phyloP scores from a whole-genome alignment of 257 asterid species.

The Nicotiana attenuata region DNA sequence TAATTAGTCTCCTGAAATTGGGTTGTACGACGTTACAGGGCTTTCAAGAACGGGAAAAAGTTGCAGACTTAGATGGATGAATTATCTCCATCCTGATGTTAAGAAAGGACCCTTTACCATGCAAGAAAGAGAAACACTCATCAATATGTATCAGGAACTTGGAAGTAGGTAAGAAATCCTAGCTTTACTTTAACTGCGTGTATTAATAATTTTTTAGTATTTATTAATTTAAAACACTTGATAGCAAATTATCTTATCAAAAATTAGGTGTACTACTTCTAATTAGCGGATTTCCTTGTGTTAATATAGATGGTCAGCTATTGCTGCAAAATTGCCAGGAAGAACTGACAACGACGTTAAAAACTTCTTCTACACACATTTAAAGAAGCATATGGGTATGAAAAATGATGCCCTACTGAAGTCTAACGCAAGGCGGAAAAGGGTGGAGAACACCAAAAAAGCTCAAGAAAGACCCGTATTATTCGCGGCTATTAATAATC shows the following conservation, averaged over 20 bases:
- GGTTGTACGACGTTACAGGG: not conserved
- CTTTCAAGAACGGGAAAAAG: conserved; percentile 15
- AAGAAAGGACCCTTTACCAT: conserved; percentile 5
- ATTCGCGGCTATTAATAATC: not conserved
- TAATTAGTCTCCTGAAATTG: not conserved
- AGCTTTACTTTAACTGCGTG: not conserved
- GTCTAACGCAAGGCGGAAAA: not conserved
- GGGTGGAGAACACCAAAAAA: not conserved
- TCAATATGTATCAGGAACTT: not conserved
- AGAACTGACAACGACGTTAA: conserved; percentile 12
- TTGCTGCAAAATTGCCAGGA: conserved; percentile 4
- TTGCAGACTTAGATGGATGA: conserved; percentile 19
- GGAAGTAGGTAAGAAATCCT: conserved; percentile 8
- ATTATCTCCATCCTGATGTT: conserved; percentile 6
- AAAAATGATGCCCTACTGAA: not conserved
- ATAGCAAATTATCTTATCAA: not conserved
- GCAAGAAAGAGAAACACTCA: not conserved
- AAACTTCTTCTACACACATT: conserved; percentile 8
- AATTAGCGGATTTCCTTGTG: not conserved
- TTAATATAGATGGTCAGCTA: not conserved
- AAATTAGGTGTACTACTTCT: not conserved
- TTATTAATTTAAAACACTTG: not conserved
- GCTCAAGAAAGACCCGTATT: not conserved
- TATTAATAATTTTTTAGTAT: not conserved
- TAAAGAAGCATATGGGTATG: not conserved